Base-by-base conservation (phyloP, 2,329 filamentous ascomycete genomes). In the Cladosporium sp. region DNA sequence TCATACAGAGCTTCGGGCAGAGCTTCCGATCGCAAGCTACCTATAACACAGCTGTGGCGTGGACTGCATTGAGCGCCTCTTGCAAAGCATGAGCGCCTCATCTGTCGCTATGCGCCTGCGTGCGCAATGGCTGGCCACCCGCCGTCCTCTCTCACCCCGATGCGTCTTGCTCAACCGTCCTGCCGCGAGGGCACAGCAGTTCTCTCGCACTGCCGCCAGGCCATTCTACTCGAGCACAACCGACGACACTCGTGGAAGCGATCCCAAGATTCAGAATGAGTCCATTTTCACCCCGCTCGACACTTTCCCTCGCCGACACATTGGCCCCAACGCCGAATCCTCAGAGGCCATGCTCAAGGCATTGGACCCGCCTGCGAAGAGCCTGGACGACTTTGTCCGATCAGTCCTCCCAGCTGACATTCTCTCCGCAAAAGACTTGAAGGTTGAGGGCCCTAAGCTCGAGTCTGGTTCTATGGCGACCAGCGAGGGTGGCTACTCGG, bases 401-500 rank as follows among this genome's bases (percentile, higher is more conserved):
- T 88, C 96, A 80, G 93, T 97, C 59, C 84, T 98, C 18, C 94
- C 94, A 0, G 80, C 86, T 32, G 88, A 93, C 73, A 92, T 97
- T 66, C 82, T 95, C 64, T 91, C 90, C 15, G 82, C 86, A 66
- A 86, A 86, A 67, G 80, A 88, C 66, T 80, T 93, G 57, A 80
- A 83, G 58, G 86, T 92, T 63, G 80, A 84, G 24, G 77, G 82
- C 59, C 80, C 82, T 72, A 78, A 65, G 71, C 77, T 68, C 75
- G 78, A 76, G 77, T 81, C 77, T 71, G 82, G 71, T 69, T 78
- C 75, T 3, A 74, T 74, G 32, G 65, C 73, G 4, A 72, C 69
- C 2, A 72, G 75, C 28, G 73, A 75, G 65, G 80, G 84, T 55
- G 80, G 81, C 10, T 82, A 84, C 69, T 81, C 87, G 2, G 90